Conservation (phyloP, 495 filamentous ascomycete genomes). For the Cercophora newfieldiana region DNA sequence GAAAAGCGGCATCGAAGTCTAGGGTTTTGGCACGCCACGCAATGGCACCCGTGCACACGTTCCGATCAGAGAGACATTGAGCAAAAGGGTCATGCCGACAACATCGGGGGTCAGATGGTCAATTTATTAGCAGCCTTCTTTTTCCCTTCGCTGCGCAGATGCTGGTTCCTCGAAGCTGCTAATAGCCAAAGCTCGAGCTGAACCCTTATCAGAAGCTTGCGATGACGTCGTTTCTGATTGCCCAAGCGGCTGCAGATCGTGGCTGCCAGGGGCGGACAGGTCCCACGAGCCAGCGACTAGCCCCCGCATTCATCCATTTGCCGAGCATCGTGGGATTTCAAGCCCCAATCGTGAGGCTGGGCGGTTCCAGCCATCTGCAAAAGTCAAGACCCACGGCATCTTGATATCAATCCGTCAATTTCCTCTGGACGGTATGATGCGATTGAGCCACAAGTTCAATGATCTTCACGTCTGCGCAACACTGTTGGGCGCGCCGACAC, state of each 20-base stretch:
- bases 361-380: not conserved
- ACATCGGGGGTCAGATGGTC: not conserved
- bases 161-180: not conserved
- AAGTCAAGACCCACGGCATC: too few species aligned
- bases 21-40: not conserved
- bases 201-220: constrained; percentile 10
- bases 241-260: constrained; percentile 9
- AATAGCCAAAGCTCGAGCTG: not conserved
- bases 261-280: constrained; percentile 3
- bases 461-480: too few species aligned
- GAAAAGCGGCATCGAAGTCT: not conserved
- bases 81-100: not conserved
- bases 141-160: not conserved
- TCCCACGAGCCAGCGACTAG: not conserved
- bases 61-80: not conserved
- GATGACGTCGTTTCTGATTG: constrained; percentile 6
- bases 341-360: constrained; percentile 1
- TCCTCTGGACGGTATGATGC: too few species aligned
- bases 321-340: constrained; percentile 7
- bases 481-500: too few species aligned
- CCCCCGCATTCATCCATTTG: not conserved
- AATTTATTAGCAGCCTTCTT: not conserved
- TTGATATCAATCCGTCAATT: too few species aligned
- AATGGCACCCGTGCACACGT: not conserved
- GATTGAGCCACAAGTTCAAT: too few species aligned